These are phyloP conservation scores for Abrus pulchellus DNA, from an alignment of 306 rosid species.

Conservation along the genomic window DNA sequence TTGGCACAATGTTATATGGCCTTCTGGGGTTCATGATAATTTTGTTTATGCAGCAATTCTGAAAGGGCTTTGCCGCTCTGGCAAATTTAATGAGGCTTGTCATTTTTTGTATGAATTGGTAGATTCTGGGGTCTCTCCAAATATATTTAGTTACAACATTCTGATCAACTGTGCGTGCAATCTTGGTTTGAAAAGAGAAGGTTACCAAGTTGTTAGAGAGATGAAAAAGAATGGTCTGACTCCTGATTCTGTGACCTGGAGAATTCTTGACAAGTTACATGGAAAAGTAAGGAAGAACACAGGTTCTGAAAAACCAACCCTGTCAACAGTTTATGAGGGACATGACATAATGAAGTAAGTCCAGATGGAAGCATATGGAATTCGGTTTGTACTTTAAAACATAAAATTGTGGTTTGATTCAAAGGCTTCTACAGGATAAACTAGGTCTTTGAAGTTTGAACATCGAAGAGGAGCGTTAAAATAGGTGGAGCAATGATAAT, in stretches of 20 bases:
- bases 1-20: slow-evolving; percentile 89
- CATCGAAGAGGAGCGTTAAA: slow-evolving; percentile 4
- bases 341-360: slow-evolving; percentile 21
- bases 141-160: slow-evolving; percentile 80
- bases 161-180: slow-evolving; percentile 76
- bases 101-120: slow-evolving; percentile 85
- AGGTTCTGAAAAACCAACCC: slow-evolving; percentile 49
- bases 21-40: slow-evolving; percentile 77
- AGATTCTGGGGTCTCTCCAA: slow-evolving; percentile 81
- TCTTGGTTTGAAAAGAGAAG: slow-evolving; percentile 67
- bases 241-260: slow-evolving; percentile 92
- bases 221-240: slow-evolving; percentile 79
- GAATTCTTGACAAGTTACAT: slow-evolving; percentile 80
- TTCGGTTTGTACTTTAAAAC: background rate
- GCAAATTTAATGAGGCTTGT: slow-evolving; percentile 70
- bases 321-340: slow-evolving; percentile 39
- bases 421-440: slow-evolving; percentile 5
- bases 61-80: slow-evolving; percentile 74
- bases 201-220: slow-evolving; percentile 77
- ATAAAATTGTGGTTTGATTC: slow-evolving; percentile 1
- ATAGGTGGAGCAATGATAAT: background rate
- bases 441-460: slow-evolving; percentile 17
- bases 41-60: slow-evolving; percentile 85
- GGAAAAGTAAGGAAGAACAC: slow-evolving; percentile 38
- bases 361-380: slow-evolving; percentile 18